Conservation (phyloP, 2,329 filamentous ascomycete genomes). For the Colletotrichum spinosum region DNA sequence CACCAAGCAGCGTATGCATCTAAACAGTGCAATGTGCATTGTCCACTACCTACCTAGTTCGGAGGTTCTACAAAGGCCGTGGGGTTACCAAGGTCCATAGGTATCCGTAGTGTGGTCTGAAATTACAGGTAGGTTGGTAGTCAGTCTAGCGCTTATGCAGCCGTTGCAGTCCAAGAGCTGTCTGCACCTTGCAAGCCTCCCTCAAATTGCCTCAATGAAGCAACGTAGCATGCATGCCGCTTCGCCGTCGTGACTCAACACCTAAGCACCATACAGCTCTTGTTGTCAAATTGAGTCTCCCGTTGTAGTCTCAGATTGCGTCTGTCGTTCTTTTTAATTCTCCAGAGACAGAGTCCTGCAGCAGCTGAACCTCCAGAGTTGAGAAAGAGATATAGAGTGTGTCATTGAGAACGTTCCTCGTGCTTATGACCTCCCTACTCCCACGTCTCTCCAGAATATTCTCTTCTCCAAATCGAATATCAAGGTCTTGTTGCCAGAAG, state of each 20-base stretch:
- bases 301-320: conserved; percentile 14
- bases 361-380: neutral
- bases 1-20: no score
- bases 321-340: conserved; percentile 12
- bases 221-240: conserved; percentile 27
- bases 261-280: neutral
- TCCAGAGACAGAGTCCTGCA: neutral
- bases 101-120: no score
- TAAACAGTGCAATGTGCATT: no score
- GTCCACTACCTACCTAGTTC: no score
- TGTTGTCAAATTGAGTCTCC: neutral
- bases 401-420: conserved; percentile 3
- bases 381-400: conserved; percentile 6
- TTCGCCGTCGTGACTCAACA: conserved; percentile 34
- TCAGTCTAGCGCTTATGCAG: no score
- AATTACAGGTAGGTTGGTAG: neutral
- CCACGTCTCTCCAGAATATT: conserved; percentile 32
- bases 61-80: neutral
- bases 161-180: neutral
- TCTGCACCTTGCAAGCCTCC: conserved; percentile 4
- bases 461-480: conserved; percentile 12
- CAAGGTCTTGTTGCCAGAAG: conserved; percentile 15
- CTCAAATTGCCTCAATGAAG: conserved; percentile 20
- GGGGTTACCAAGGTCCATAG: no score
- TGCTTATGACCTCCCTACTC: conserved; percentile 36